phyloP scores from a whole-genome alignment of 2,329 filamentous ascomycete genomes.

The Ophiostoma sp. region DNA sequence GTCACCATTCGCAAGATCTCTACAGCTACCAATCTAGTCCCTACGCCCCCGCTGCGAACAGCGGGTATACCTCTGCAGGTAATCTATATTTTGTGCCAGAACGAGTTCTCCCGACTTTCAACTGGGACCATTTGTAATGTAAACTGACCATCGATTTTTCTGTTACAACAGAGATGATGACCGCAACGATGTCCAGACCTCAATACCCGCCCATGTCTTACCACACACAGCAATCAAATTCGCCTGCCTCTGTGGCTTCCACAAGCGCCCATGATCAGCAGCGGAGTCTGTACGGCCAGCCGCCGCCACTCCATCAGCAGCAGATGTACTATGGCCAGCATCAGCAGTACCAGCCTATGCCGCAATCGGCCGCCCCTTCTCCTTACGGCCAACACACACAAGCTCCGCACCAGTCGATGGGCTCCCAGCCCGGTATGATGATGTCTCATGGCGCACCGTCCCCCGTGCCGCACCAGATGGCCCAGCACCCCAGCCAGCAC shows the following conservation, averaged over 20 bases:
- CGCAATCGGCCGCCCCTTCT: constrained; percentile 59
- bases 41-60: constrained; percentile 77
- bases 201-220: constrained; percentile 87
- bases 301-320: constrained; percentile 74
- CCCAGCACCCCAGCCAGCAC: constrained; percentile 60
- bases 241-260: constrained; percentile 88
- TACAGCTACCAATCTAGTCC: constrained; percentile 79
- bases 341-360: constrained; percentile 66
- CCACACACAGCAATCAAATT: constrained; percentile 93
- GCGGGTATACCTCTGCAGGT: constrained; percentile 87
- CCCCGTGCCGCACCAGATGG: constrained; percentile 54
- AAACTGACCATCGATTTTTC: background rate
- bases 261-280: constrained; percentile 87
- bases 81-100: constrained; percentile 41
- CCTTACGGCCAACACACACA: constrained; percentile 62
- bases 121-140: background rate
- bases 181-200: constrained; percentile 69
- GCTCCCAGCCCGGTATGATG: constrained; percentile 65
- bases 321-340: constrained; percentile 74
- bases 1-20: constrained; percentile 66
- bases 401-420: constrained; percentile 59
- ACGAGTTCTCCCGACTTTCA: background rate
- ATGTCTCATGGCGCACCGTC: constrained; percentile 59
- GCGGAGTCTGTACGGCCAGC: constrained; percentile 80
- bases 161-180: constrained; percentile 62